These are phyloP conservation scores for Candida buenavistaensis DNA, from an alignment of 1,139 yeast genomes.

Conservation along the genomic window DNA sequence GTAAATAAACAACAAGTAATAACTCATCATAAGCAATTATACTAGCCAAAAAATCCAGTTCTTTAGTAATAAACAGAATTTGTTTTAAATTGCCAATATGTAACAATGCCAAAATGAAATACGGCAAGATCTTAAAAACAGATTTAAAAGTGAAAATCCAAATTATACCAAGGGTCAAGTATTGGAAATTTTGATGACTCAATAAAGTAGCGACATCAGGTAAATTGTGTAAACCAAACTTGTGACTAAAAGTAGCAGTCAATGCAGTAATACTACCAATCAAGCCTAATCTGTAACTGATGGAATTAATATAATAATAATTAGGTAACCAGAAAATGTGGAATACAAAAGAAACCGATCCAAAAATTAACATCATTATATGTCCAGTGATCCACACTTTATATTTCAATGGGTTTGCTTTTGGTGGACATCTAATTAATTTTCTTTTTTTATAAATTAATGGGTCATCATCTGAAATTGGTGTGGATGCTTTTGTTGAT, in stretches of 20 bases:
- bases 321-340: conserved; percentile 49
- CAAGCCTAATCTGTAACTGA: conserved; percentile 53
- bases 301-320: conserved; percentile 42
- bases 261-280: conserved; percentile 59
- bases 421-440: conserved; percentile 39
- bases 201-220: conserved; percentile 61
- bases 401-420: conserved; percentile 45
- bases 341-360: conserved; percentile 47
- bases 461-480: conserved; percentile 8
- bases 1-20: conserved; percentile 49
- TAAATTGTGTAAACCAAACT: conserved; percentile 50
- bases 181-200: conserved; percentile 72
- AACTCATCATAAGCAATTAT: conserved; percentile 64
- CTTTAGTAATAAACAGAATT: conserved; percentile 39
- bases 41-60: conserved; percentile 42
- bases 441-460: conserved; percentile 30
- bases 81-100: conserved; percentile 50
- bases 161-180: conserved; percentile 48
- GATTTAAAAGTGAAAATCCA: conserved; percentile 70
- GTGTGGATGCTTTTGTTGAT: conserved; percentile 4
- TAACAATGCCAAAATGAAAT: conserved; percentile 52
- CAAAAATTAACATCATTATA: conserved; percentile 46
- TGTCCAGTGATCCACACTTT: conserved; percentile 68
- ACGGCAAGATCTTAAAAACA: conserved; percentile 65
- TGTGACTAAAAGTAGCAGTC: conserved; percentile 54